phyloP scores from a whole-genome alignment of 2,329 filamentous ascomycete genomes.

The Cryphonectria carpinicola region DNA sequence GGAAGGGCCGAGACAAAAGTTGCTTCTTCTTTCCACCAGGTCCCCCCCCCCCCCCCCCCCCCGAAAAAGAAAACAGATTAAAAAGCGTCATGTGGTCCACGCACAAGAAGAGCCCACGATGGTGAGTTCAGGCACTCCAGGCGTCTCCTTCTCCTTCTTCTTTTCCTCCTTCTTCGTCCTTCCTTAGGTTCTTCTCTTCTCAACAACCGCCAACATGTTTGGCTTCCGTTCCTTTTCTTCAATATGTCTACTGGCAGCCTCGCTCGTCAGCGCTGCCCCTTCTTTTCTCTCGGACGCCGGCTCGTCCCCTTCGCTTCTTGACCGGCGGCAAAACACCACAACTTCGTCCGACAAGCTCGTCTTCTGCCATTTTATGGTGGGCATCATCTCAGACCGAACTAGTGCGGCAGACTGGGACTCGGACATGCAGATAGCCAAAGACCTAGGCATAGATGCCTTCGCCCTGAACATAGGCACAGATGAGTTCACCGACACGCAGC shows the following conservation, averaged over 20 bases:
- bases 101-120: neutral
- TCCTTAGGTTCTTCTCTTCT: neutral
- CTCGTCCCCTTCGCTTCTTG: conserved; percentile 1
- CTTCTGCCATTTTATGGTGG: conserved; percentile 30
- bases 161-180: neutral
- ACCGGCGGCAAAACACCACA: conserved; percentile 14
- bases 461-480: conserved; percentile 42
- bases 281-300: conserved; percentile 15
- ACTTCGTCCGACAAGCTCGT: conserved; percentile 25
- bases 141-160: neutral
- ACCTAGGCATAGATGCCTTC: conserved; percentile 38
- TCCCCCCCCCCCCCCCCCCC: too few species aligned
- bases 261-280: conserved; percentile 16
- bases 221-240: conserved; percentile 18
- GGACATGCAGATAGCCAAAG: conserved; percentile 29
- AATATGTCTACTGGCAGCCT: conserved; percentile 18
- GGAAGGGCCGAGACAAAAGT: too few species aligned
- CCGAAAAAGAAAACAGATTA: neutral
- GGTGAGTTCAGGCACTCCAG: neutral
- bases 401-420: conserved; percentile 29
- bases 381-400: conserved; percentile 26
- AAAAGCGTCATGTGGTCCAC: neutral
- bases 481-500: conserved; percentile 47
- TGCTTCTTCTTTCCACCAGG: neutral
- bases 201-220: conserved; percentile 19